Percentiles rank a stretch among this genome's conserved stretches.
Evolutionary conservation across 1,139 yeast species (phyloP).

Genomic region (Chernovozyma aurita): DNA sequence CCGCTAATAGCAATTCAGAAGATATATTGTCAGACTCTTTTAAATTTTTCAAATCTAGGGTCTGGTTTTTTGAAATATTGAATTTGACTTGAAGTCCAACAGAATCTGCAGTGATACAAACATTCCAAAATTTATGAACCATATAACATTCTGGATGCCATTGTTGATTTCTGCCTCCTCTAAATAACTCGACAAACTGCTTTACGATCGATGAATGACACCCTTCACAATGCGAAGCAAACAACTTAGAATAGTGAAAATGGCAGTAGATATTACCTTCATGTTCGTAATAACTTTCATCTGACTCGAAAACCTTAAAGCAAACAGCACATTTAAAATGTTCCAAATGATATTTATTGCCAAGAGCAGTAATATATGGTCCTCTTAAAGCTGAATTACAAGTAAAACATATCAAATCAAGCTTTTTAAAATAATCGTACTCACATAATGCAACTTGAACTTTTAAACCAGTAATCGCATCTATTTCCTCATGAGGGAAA

Average conservation of each 20-base stretch:
- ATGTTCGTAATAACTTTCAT: constrained; percentile 91
- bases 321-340: constrained; percentile 93
- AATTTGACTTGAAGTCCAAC: constrained; percentile 49
- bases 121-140: constrained; percentile 97
- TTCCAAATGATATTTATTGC: constrained; percentile 88
- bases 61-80: constrained; percentile 1
- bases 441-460: constrained; percentile 80
- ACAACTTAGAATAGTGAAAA: constrained; percentile 78
- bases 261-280: constrained; percentile 82
- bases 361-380: constrained; percentile 90
- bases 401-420: constrained; percentile 75
- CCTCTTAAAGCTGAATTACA: constrained; percentile 88
- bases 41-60: constrained; percentile 9
- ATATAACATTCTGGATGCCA: constrained; percentile 99
- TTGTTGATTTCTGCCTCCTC: constrained; percentile 92
- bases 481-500: constrained; percentile 51
- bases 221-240: constrained; percentile 91
- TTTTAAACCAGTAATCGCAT: constrained; percentile 27
- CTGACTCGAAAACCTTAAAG: constrained; percentile 81
- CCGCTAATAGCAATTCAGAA: constrained; percentile 47
- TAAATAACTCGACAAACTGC: constrained; percentile 86
- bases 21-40: constrained; percentile 24
- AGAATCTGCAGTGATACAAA: constrained; percentile 62
- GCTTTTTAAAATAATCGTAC: constrained; percentile 81
- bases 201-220: constrained; percentile 88